phyloP scores from a whole-genome alignment of 768 basidiomycete genomes.

The Lentinus brumalis region DNA sequence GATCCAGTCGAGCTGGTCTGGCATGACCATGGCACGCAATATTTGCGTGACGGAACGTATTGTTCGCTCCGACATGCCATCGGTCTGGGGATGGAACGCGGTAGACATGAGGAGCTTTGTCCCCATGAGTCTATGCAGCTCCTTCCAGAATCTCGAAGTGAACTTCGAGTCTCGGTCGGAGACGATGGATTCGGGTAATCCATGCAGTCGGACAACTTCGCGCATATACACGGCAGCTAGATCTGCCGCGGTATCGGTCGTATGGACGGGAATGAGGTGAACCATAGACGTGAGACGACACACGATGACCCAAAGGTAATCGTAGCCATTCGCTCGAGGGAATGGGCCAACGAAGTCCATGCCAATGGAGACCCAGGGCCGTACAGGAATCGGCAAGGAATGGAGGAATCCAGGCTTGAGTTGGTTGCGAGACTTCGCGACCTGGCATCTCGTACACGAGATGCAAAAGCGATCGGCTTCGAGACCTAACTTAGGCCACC shows the following conservation, averaged over 20 bases:
- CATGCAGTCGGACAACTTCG: conserved; percentile 27
- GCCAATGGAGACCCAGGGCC: conserved; percentile 40
- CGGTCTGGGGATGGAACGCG: conserved; percentile 36
- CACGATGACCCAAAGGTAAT: conserved; percentile 31
- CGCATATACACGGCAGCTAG: conserved; percentile 19
- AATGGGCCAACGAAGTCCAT: conserved; percentile 45
- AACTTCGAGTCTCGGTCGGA: conserved; percentile 37
- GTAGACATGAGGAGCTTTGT: conserved; percentile 31
- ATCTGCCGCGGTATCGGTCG: conserved; percentile 17
- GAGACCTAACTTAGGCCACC: conserved; percentile 34
- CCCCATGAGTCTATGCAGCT: conserved; percentile 22
- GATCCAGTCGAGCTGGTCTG: conserved; percentile 33
- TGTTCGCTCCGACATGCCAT: conserved; percentile 26
- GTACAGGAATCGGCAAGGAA: conserved; percentile 28
- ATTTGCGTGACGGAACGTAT: conserved; percentile 21
- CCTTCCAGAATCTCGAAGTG: conserved; percentile 38
- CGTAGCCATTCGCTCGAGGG: conserved; percentile 28
- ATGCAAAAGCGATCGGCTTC: conserved; percentile 23
- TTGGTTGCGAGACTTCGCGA: conserved; percentile 12
- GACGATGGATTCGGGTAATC: conserved; percentile 28
- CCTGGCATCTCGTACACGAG: conserved; percentile 26
- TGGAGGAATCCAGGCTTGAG: conserved; percentile 33
- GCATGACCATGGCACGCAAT: conserved; percentile 3
- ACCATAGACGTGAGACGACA: conserved; percentile 22
- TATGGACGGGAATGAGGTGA: conserved; percentile 20